Base-by-base conservation (phyloP, 768 basidiomycete genomes). In the Rhizopogon roseolus region DNA sequence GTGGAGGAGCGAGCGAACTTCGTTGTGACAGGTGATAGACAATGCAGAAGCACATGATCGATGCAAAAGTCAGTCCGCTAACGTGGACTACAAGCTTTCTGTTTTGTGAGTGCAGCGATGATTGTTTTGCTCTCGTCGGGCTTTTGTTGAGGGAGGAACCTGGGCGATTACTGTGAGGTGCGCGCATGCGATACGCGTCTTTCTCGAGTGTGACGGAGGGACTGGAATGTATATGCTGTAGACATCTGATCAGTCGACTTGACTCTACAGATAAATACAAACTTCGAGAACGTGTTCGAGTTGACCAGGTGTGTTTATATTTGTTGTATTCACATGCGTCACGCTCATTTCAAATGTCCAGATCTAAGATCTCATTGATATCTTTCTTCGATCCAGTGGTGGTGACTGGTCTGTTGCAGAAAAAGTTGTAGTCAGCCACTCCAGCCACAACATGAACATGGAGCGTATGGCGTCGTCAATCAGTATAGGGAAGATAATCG, bases 151-250 rank as follows among this genome's bases (percentile, higher is more conserved):
- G 60, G 60, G 63, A 40, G 57, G 56, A 48, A 44, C 64, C 57
- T 0, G 61, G 39, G 4, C 59, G 57, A 34, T 61, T 64, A 43
- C 53, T 57, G 14, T 79, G 76, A 63, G 60, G 60, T 46, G 72
- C 76, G n/a, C 79, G 78, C 70, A 88, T 78, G 44, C 85, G 76
- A 60, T 88, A 84, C 37, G 76, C 67, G 29, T 87, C 86, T 62
- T 80, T 82, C 66, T 90, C 86, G 55, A 83, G 68, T 6, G 79
- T 75, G 22, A 87, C 70, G 1, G 88, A 86, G 32, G 4, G 87
- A 89, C 44, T 68, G 67, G 56, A 65, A 68, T 2, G 53, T 59
- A 53, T 68, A 53, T 29, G 43, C 52, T 39, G 67, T 37, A 6
- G 54, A 54, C 54, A 56, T 56, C 22, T 22, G 22, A 8, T 22